Base-by-base conservation (phyloP, 768 basidiomycete genomes). In the Mycena albidolilacea region DNA sequence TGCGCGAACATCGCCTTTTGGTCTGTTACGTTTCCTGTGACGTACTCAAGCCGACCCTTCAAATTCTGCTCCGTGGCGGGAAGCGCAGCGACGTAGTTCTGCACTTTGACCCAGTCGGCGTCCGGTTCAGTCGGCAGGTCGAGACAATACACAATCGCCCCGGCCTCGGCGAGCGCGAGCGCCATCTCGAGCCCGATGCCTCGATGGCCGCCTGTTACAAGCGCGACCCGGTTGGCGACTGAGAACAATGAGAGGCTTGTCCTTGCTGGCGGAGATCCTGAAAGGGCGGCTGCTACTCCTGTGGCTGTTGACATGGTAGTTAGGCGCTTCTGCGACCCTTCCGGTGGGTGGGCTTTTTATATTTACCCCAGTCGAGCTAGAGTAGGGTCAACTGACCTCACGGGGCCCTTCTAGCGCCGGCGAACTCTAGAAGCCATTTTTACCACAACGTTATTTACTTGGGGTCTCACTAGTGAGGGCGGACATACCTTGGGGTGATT, bases 121-220 rank as follows among this genome's bases (percentile, higher is more conserved):
- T 85, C 84, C 1, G 91, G 88, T 38, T 82, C 69, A 23, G 73
- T 67, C 0, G 89, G 85, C 19, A 92, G 82, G 81, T 93, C 92
- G 12, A 93, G 80, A 78, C 91, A 92, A 80, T 93, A 93, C 38
- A 85, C 78, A 35, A 88, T 85, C 7, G 87, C 88, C 54, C 90
- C 90, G 14, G 87, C 88, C 80, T 91, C 90, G 35, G 88, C 88
- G 54, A 95, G 82, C 4, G 90, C 90, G 67, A 95, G 82, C 44
- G 93, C 93, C 91, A 93, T 92, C 82, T 95, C 94, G 19, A 96
- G 89, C 3, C 95, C 95, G 17, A 95, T 87, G 0, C 94, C 91
- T 38, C 91, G 82, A 73, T 91, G 90, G 0, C 87, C 91, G 7
- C 92, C 92, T 0, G 91, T 89, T 23, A 92, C 89, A 58, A 92